Evolutionary conservation across 2,329 filamentous ascomycete species (phyloP), one percentile per base, ranked within the genome.

Genomic region (Laburnicola sp.): DNA sequence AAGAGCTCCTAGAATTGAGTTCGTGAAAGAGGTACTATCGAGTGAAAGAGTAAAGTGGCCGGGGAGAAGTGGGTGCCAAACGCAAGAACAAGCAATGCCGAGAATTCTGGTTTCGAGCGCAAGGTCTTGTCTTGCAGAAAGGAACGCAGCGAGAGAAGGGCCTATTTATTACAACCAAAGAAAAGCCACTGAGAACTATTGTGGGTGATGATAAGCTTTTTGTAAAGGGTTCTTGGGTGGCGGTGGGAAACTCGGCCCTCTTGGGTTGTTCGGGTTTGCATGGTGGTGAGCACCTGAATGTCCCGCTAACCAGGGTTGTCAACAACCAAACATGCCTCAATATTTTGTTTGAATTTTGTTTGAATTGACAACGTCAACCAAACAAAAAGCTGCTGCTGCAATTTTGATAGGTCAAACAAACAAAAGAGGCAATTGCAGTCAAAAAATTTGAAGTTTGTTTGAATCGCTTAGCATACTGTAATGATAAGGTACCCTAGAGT

Each of bases 121-220:
- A 16, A 34, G 42, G 38, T 45, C 48, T 39, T 50, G 36, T 45
- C 10, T 21, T 32, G 40, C 45, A 23, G 40, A n/a, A 9, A 39
- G 25, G 22, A 30, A 34, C 23, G 36, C 44, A 21, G 28, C 23
- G 5, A 30, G 23, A 31, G 30, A 32, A 30, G 11, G 23, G 30
- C 5, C 22, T n/a, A 37, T 54, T 56, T 54, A 54, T 42, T 46
- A 43, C 46, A 3, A 50, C 52, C 47, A 38, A 54, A 42, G 25
- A 50, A 25, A 56, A 58, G 56, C 22, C 43, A 23, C 10, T 36
- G 54, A 54, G 54, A 48, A 66, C 63, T 54, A 31, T 61, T 58
- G 59, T 64, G 63, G 54, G 41, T 45, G 35, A 10, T 27, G 31
- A 32, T 41, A 49, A 50, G 46, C 46, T 51, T 56, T 53, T 38